Evolutionary conservation across 2,329 filamentous ascomycete genomes (phyloP).

Genomic region (Parascedosporium putredinis): DNA sequence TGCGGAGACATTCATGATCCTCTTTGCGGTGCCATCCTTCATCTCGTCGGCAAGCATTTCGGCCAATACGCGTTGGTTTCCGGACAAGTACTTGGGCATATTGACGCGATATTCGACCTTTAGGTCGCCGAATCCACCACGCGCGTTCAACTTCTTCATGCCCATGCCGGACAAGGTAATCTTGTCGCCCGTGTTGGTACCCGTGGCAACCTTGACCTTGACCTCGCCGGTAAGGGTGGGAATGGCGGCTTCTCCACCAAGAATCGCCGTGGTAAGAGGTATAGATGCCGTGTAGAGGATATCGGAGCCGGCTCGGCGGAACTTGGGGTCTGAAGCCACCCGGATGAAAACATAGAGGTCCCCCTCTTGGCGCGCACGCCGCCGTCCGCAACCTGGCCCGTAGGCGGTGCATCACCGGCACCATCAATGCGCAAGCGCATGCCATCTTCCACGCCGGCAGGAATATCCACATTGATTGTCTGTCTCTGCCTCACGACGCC

Average conservation of each 20-base stretch:
- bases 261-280: slow-evolving; percentile 81
- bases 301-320: slow-evolving; percentile 77
- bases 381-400: slow-evolving; percentile 52
- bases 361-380: slow-evolving; percentile 60
- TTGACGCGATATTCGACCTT: slow-evolving; percentile 88
- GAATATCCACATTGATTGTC: slow-evolving; percentile 82
- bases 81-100: slow-evolving; percentile 89
- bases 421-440: slow-evolving; percentile 81
- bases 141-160: slow-evolving; percentile 72
- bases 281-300: slow-evolving; percentile 87
- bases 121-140: slow-evolving; percentile 66
- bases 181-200: slow-evolving; percentile 85
- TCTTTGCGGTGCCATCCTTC: slow-evolving; percentile 81
- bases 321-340: slow-evolving; percentile 82
- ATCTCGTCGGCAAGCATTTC: slow-evolving; percentile 97
- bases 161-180: slow-evolving; percentile 84
- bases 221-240: slow-evolving; percentile 87
- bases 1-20: slow-evolving; percentile 71
- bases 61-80: slow-evolving; percentile 83
- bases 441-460: slow-evolving; percentile 89
- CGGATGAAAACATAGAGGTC: slow-evolving; percentile 87
- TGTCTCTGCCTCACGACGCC: slow-evolving; percentile 77
- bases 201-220: slow-evolving; percentile 81
- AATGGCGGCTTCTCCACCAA: slow-evolving; percentile 81
- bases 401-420: slow-evolving; percentile 78